Conservation (phyloP, 2,329 filamentous ascomycete species). For the Exophiala calicioides region DNA sequence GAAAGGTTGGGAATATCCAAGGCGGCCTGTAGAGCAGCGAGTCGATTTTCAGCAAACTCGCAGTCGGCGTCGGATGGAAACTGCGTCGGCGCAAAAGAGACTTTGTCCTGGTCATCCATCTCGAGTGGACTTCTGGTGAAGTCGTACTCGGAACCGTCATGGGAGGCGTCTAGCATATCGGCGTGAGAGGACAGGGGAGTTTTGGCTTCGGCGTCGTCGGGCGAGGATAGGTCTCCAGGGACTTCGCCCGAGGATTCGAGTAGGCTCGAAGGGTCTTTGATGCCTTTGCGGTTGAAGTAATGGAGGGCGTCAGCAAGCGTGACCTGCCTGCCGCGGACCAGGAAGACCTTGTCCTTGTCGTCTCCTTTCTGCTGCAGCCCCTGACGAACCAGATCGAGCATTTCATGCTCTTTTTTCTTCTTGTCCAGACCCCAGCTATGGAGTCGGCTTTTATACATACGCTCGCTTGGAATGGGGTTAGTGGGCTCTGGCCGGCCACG, state of each 20-base stretch:
- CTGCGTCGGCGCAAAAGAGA: conserved; percentile 12
- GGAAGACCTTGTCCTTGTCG: conserved; percentile 32
- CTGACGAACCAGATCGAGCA: conserved; percentile 33
- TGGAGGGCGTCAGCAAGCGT: conserved; percentile 32
- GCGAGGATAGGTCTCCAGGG: conserved; percentile 27
- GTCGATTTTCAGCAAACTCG: conserved; percentile 25
- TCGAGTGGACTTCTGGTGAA: conserved; percentile 19
- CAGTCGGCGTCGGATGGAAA: conserved; percentile 17
- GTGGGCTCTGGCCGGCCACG: not conserved
- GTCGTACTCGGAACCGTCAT: conserved; percentile 25
- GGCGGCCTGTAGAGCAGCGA: conserved; percentile 21
- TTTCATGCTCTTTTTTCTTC: conserved; percentile 34
- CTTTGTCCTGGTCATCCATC: conserved; percentile 16
- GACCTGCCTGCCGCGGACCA: conserved; percentile 30
- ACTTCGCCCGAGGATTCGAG: conserved; percentile 18
- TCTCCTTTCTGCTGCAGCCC: conserved; percentile 29
- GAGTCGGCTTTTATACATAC: conserved; percentile 33
- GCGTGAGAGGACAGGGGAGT: conserved; percentile 29
- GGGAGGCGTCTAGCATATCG: conserved; percentile 19
- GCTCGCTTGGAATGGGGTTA: conserved; percentile 24
- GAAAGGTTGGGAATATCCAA: conserved; percentile 25
- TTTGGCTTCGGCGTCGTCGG: conserved; percentile 27
- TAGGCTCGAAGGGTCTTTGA: conserved; percentile 32
- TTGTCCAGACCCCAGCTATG: conserved; percentile 31
- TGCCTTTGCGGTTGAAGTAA: conserved; percentile 33